A percentile compares a stretch with the other conserved stretches of the same genome.
Evolutionary conservation across 805 yeast genomes (phyloP).

Genomic region (Kuraishia floccosa): DNA sequence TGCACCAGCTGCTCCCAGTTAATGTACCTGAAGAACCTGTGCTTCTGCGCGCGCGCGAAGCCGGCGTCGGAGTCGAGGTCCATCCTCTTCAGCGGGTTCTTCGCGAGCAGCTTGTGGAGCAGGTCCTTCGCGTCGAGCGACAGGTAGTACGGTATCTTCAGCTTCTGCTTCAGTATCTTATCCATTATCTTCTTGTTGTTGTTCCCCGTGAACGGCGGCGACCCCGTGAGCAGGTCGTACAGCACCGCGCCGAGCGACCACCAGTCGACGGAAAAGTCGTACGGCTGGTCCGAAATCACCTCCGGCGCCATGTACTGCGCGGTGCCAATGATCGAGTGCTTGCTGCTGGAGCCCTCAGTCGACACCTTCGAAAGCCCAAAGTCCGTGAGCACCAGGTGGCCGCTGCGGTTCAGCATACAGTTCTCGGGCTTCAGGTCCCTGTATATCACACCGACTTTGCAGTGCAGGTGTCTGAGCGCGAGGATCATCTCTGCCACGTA

Average conservation of each 20-base stretch:
- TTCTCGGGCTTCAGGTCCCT: constrained; percentile 88
- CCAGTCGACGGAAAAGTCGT: constrained; percentile 79
- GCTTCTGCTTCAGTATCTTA: constrained; percentile 58
- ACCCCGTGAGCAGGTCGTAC: constrained; percentile 72
- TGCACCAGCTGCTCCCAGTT: constrained; percentile 52
- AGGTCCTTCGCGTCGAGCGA: constrained; percentile 76
- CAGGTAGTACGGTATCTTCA: constrained; percentile 63
- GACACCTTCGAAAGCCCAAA: constrained; percentile 63
- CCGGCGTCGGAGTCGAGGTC: constrained; percentile 43
- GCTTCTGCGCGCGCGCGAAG: constrained; percentile 46
- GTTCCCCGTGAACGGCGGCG: constrained; percentile 83
- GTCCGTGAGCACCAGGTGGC: constrained; percentile 77
- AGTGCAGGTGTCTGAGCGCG: constrained; percentile 66
- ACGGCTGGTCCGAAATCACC: constrained; percentile 63
- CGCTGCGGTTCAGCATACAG: constrained; percentile 65
- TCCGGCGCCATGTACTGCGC: constrained; percentile 91
- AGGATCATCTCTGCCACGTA: constrained; percentile 74
- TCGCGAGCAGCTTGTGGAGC: constrained; percentile 50
- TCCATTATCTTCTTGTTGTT: constrained; percentile 67
- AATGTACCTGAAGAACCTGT: constrained; percentile 66
- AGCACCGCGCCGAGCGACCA: constrained; percentile 84
- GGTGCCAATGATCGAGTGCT: constrained; percentile 57
- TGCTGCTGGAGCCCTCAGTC: constrained; percentile 33
- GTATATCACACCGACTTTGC: constrained; percentile 66
- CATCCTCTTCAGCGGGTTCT: constrained; percentile 57